Evolutionary conservation across 805 yeast species (phyloP).

Genomic region (Saccharomycopsis babjevae): DNA sequence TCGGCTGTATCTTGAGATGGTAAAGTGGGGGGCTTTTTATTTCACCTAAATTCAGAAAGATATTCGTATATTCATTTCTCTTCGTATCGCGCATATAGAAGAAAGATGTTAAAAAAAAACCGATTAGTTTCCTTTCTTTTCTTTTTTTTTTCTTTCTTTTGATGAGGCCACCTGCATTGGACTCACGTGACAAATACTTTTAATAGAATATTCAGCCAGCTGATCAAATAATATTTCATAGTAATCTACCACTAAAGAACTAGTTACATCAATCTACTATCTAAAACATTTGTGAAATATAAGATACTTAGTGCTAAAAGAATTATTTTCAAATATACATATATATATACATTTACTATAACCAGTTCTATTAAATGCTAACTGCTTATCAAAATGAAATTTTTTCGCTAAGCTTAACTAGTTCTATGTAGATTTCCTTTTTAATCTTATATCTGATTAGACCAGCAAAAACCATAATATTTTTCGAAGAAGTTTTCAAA

Average conservation of each 20-base stretch:
- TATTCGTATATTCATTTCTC: not conserved
- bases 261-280: no score
- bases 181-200: not conserved
- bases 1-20: not conserved
- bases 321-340: not conserved
- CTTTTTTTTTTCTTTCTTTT: not conserved
- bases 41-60: not conserved
- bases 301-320: no score
- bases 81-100: not conserved
- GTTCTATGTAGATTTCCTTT: slow-evolving; percentile 46
- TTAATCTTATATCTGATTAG: slow-evolving; percentile 93
- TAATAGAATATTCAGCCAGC: not conserved
- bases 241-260: no score
- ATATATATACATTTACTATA: not conserved
- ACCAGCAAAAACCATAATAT: slow-evolving; percentile 91
- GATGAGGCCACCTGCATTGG: not conserved
- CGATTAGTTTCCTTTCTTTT: not conserved
- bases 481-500: slow-evolving; percentile 58
- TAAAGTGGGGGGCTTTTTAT: not conserved
- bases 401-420: not conserved
- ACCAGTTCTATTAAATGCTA: not conserved
- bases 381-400: not conserved
- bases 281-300: no score
- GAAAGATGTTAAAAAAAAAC: not conserved
- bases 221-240: no score